phyloP scores from a whole-genome alignment of 2,329 filamentous ascomycete species.

The Aureobasidium zeae region DNA sequence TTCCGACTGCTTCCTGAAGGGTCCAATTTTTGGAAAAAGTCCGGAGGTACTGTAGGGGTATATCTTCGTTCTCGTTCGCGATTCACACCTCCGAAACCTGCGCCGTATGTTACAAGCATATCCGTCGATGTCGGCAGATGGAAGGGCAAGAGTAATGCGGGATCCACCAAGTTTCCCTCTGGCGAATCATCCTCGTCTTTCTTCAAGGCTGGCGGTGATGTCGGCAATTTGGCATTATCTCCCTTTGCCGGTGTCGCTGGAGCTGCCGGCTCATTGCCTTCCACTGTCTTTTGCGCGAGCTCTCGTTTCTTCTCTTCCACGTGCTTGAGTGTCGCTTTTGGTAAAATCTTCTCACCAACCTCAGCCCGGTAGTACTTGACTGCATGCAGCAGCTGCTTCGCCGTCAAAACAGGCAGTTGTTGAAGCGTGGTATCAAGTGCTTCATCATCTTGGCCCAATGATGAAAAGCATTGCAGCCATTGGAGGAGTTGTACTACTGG shows the following conservation, averaged over 20 bases:
- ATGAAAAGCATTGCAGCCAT: constrained; percentile 97
- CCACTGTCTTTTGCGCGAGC: constrained; percentile 37
- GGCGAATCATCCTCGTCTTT: constrained; percentile 59
- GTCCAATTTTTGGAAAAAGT: constrained; percentile 85
- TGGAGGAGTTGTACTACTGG: constrained; percentile 90
- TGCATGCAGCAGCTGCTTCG: constrained; percentile 82
- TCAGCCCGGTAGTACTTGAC: constrained; percentile 90
- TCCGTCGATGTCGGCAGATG: constrained; percentile 92
- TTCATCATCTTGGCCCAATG: constrained; percentile 80
- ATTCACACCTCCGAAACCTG: constrained; percentile 88
- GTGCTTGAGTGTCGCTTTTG: constrained; percentile 82
- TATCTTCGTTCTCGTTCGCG: constrained; percentile 88
- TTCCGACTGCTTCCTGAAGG: constrained; percentile 31
- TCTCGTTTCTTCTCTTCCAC: constrained; percentile 72
- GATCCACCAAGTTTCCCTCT: constrained; percentile 72
- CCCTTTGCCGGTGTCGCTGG: constrained; percentile 8
- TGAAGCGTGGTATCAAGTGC: constrained; percentile 80
- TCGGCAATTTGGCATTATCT: not conserved
- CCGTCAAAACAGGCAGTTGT: constrained; percentile 74
- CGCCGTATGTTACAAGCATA: constrained; percentile 92
- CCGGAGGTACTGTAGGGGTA: constrained; percentile 86
- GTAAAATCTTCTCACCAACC: constrained; percentile 85
- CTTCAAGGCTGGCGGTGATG: constrained; percentile 1
- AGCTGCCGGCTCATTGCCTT: constrained; percentile 12
- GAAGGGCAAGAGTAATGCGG: constrained; percentile 87